Evolutionary conservation across 768 basidiomycete genomes (phyloP), one percentile per base, ranked within the genome.

Genomic region (Russula ochroleuca): DNA sequence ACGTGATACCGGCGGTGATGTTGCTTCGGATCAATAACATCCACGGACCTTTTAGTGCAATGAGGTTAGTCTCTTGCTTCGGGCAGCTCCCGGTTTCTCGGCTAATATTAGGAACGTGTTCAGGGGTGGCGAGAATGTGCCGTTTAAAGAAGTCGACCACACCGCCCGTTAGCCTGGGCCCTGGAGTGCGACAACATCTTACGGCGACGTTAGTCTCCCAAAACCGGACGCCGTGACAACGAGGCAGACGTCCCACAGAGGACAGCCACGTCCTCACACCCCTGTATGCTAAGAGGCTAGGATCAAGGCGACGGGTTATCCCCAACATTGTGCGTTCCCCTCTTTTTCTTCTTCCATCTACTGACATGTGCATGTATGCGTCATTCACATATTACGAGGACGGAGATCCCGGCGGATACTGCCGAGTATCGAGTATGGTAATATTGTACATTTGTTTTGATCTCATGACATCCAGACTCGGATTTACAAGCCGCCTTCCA

Each of bases 61-160:
- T 57, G 64, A 61, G 43, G 64, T 50, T 33, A 41, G 49, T 35
- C 2, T 19, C n/a, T 5, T 52, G 17, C 15, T 31, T 17, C 9
- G 31, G 14, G 19, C 21, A 35, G n/a, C 1, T n/a, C 23, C 47
- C 1, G 14, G 5, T 9, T 11, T 13, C 28, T 13, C 19, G 55
- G 57, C 31, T 60, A 55, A 23, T 65, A 62, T 51, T 38, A 55
- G 1, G 64, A 60, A n/a, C 37, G 55, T 65, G 31, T 45, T 45
- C 60, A 57, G 35, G 33, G 43, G 62, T 45, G 50, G 60, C 43
- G 13, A 38, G 64, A 7, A 31, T 14, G 47, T 28, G 28, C 6
- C 21, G 37, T n/a, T 38, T 2, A 38, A 38, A 31, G 13, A 31
- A 51, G n/a, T 37, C 5, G 60, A 62, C 35, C 5, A 9, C 28